These are phyloP conservation scores for Arachnopeziza araneosa DNA, from an alignment of 2,329 filamentous ascomycete genomes.

Conservation along the genomic window DNA sequence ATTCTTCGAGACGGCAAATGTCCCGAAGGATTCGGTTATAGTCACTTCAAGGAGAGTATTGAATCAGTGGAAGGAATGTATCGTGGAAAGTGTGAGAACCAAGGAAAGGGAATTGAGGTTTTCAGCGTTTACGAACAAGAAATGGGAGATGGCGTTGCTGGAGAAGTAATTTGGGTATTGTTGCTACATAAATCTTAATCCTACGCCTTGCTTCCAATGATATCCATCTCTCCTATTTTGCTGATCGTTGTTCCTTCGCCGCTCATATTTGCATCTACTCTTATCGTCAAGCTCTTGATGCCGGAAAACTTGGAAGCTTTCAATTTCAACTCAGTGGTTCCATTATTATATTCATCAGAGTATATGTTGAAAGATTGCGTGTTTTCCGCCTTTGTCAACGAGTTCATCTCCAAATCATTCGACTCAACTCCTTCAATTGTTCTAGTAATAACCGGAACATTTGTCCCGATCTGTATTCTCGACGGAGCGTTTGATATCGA, in stretches of 20 bases:
- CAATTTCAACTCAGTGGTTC: constrained; percentile 22
- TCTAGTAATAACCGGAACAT: constrained; percentile 21
- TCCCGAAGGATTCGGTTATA: background rate
- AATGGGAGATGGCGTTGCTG: background rate
- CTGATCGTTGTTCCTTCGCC: constrained; percentile 20
- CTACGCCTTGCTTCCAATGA: constrained; percentile 22
- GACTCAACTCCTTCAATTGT: constrained; percentile 19
- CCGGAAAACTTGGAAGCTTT: constrained; percentile 27
- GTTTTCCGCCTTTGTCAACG: constrained; percentile 24
- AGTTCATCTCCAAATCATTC: constrained; percentile 24
- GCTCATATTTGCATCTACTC: constrained; percentile 27
- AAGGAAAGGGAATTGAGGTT: background rate
- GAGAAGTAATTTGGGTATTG: background rate
- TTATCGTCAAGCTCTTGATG: constrained; percentile 25
- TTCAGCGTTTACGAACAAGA: background rate
- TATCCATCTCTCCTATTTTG: constrained; percentile 24
- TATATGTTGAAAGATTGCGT: constrained; percentile 25
- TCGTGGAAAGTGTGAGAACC: background rate
- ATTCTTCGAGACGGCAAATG: background rate
- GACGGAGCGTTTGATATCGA: constrained; percentile 21
- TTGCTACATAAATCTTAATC: background rate
- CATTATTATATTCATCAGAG: constrained; percentile 27
- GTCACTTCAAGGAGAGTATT: background rate
- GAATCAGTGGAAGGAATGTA: background rate
- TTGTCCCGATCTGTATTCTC: constrained; percentile 22